A percentile compares a stretch with the other conserved stretches of the same genome.
phyloP scores from a whole-genome alignment of 192 early-diverging fungal species.

The Coemansia erecta region DNA sequence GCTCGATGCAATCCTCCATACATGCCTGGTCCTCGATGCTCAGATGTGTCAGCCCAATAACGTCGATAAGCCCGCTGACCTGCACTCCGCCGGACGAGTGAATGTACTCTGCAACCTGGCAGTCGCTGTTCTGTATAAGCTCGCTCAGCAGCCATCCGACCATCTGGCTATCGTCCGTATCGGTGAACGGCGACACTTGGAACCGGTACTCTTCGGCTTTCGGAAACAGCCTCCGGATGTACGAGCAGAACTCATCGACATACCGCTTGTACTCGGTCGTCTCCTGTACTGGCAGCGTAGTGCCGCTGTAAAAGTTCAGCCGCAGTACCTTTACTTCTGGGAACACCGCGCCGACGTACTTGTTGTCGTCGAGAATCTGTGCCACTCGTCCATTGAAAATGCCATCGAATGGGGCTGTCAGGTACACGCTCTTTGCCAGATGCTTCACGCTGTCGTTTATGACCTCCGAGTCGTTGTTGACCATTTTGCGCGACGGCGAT shows the following conservation, averaged over 20 bases:
- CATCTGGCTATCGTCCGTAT: constrained; percentile 49
- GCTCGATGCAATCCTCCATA: constrained; percentile 37
- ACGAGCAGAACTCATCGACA: constrained; percentile 21
- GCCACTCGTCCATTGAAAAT: constrained; percentile 34
- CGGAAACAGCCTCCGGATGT: constrained; percentile 28
- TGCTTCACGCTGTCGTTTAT: constrained; percentile 25
- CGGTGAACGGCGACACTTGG: constrained; percentile 37
- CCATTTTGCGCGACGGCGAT: constrained; percentile 25
- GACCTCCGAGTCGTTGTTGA: constrained; percentile 13
- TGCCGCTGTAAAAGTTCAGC: constrained; percentile 44
- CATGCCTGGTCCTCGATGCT: constrained; percentile 26
- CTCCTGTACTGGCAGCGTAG: constrained; percentile 30
- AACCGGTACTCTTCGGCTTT: constrained; percentile 26
- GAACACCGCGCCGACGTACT: constrained; percentile 23
- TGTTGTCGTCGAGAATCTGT: constrained; percentile 19
- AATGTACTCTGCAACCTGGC: constrained; percentile 28
- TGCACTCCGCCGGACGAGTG: constrained; percentile 41
- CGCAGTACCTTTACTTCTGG: constrained; percentile 21
- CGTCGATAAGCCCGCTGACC: constrained; percentile 28
- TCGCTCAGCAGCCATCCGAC: constrained; percentile 28
- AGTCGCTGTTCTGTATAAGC: constrained; percentile 5
- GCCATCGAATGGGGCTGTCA: constrained; percentile 39
- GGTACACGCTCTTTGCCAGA: constrained; percentile 30
- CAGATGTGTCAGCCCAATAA: constrained; percentile 37
- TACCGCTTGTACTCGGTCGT: constrained; percentile 16